These are phyloP conservation scores for Neurospora sp. DNA, from an alignment of 495 filamentous ascomycete genomes.

Conservation along the genomic window DNA sequence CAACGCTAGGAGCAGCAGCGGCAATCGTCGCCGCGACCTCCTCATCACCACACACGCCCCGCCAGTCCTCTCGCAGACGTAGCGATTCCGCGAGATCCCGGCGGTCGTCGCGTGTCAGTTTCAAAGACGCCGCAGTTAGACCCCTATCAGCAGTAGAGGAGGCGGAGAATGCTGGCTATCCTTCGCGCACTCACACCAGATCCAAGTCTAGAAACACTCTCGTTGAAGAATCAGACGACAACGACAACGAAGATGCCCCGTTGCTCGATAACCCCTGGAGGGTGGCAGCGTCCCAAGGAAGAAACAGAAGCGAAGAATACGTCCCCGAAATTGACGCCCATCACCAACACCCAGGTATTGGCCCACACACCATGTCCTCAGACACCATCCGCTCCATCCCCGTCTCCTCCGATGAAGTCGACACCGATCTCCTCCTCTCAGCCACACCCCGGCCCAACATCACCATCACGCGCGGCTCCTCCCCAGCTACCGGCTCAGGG, in stretches of 20 bases:
- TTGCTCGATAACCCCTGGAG: slow-evolving; percentile 26
- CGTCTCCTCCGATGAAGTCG: slow-evolving; percentile 18
- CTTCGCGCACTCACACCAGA: slow-evolving; percentile 2
- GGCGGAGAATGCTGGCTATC: slow-evolving; percentile 10
- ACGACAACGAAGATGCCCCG: slow-evolving; percentile 16
- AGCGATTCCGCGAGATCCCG: slow-evolving; percentile 20
- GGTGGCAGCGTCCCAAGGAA: slow-evolving; percentile 3
- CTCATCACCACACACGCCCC: slow-evolving; percentile 6
- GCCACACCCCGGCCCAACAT: slow-evolving; percentile 11
- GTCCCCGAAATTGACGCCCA: neutral
- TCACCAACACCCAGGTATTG: slow-evolving; percentile 18
- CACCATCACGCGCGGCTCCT: neutral
- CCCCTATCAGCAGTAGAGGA: slow-evolving; percentile 9
- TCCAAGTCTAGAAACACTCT: slow-evolving; percentile 1
- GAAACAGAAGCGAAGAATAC: neutral
- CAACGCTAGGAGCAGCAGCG: neutral
- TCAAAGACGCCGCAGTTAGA: slow-evolving; percentile 17
- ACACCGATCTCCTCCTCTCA: slow-evolving; percentile 3
- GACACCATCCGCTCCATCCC: slow-evolving; percentile 24
- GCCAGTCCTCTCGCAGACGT: slow-evolving; percentile 4
- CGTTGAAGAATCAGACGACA: slow-evolving; percentile 8
- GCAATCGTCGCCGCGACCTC: neutral
- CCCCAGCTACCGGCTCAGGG: neutral
- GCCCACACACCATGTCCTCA: slow-evolving; percentile 23
- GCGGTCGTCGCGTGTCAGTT: slow-evolving; percentile 31